phyloP scores from a whole-genome alignment of 768 basidiomycete species.

The Serendipita sp. region DNA sequence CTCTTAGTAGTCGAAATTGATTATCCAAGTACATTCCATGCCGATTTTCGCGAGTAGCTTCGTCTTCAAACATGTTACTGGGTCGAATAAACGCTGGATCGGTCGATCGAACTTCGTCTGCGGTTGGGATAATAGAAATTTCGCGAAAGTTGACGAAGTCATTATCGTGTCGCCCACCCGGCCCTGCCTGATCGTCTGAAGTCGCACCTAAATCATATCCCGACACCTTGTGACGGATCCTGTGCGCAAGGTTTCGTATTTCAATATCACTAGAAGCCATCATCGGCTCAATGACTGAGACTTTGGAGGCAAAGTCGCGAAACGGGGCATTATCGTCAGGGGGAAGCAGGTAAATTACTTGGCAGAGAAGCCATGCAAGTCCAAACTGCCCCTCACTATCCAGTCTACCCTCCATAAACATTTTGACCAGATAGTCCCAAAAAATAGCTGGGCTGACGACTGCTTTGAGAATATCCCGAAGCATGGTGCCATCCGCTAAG shows the following conservation, averaged over 20 bases:
- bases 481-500: slow-evolving; percentile 27
- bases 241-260: slow-evolving; percentile 19
- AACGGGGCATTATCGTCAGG: slow-evolving; percentile 21
- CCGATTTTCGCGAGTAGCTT: slow-evolving; percentile 22
- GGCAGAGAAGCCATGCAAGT: slow-evolving; percentile 35
- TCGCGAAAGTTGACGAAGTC: slow-evolving; percentile 44
- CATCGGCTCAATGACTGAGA: slow-evolving; percentile 17
- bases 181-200: slow-evolving; percentile 18
- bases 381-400: slow-evolving; percentile 20
- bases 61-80: slow-evolving; percentile 28
- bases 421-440: slow-evolving; percentile 21
- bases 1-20: slow-evolving; percentile 46
- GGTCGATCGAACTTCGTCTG: slow-evolving; percentile 34
- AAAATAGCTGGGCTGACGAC: slow-evolving; percentile 38
- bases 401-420: slow-evolving; percentile 12
- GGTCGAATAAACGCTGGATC: slow-evolving; percentile 35
- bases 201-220: slow-evolving; percentile 14
- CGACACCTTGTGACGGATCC: slow-evolving; percentile 26
- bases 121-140: slow-evolving; percentile 48
- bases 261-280: slow-evolving; percentile 15
- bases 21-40: slow-evolving; percentile 41
- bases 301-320: slow-evolving; percentile 23
- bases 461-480: slow-evolving; percentile 23
- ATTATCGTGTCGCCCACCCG: slow-evolving; percentile 58
- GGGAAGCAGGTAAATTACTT: slow-evolving; percentile 28